Evolutionary conservation across 371 early-diverging fungal genomes (phyloP), one percentile per base, ranked within the genome.

Genomic region (Circinella minor): DNA sequence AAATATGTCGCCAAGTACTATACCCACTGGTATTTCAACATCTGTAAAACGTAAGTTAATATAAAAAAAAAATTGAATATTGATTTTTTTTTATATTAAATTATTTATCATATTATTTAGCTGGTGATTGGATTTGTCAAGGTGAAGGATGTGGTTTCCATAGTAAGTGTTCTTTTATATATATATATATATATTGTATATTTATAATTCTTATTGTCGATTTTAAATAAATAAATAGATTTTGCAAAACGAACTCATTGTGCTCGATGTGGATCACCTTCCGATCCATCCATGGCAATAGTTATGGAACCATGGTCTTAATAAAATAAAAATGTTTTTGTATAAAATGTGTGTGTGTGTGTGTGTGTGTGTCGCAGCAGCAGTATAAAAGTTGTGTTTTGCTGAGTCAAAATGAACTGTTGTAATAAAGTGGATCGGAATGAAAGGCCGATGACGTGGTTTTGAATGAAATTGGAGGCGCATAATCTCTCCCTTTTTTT

Each of bases 91-190:
- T 17, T 4, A 13, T 51, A 15, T 13, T 15, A n/a, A 14, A 51
- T 51, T 17, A 13, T 14, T n/a, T 51, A 5, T 51, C 11, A 17
- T 17, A 51, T 6, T 36, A 10, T 51, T 51, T 63, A 69, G 69
- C 69, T 38, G 69, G 69, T 63, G 63, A 71, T 27, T 66, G 66
- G 63, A 62, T 72, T 54, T 67, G 72, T 62, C 68, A 64, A 51
- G 46, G 63, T 55, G 68, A 72, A 64, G 67, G 63, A 18, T 60
- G 68, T 55, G 57, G 63, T 17, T 66, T 69, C 38, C 69, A 69
- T 34, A 69, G 69, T 69, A 69, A 63, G 69, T 39, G 27, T 1
- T 27, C 27, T 2, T 27, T 27, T 57, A 55, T 11, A 18, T 51
- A 18, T 36, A 6, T 13, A 59, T 18, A 4, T 13, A 36, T 57